A percentile compares a stretch with the other conserved stretches of the same genome.
Conservation (phyloP, 352 stramenopile species). For the Globisporangium sylvaticum region DNA sequence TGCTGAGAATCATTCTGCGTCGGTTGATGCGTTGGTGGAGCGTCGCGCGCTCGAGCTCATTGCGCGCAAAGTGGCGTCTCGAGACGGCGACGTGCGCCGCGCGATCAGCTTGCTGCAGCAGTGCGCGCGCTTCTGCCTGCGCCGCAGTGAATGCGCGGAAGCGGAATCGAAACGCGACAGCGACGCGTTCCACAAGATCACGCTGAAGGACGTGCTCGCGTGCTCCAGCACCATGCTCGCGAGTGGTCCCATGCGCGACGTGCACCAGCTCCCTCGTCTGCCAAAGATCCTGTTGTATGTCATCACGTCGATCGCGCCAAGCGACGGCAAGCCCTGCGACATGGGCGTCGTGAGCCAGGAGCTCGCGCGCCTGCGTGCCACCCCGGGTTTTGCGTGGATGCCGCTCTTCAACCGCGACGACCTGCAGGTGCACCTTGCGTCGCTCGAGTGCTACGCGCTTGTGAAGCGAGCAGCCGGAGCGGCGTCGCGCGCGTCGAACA, state of each 20-base stretch:
- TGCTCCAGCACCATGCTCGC: conserved; percentile 33
- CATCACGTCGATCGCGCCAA: conserved; percentile 51
- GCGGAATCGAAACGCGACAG: not conserved
- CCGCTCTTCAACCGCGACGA: conserved; percentile 55
- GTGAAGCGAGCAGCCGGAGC: conserved; percentile 30
- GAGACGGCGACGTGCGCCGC: conserved; percentile 60
- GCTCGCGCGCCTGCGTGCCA: conserved; percentile 33
- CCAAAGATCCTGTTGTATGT: conserved; percentile 65
- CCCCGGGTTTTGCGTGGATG: conserved; percentile 47
- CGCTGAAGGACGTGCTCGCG: conserved; percentile 36
- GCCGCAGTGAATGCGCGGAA: conserved; percentile 12
- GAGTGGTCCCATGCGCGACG: conserved; percentile 41
- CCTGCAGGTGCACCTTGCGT: conserved; percentile 52
- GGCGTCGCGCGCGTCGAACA: conserved; percentile 19
- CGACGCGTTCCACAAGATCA: conserved; percentile 17
- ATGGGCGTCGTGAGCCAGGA: conserved; percentile 46
- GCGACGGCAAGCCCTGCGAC: conserved; percentile 29
- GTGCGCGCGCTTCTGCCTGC: conserved; percentile 36
- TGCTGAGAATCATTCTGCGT: not conserved
- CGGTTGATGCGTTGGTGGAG: conserved; percentile 26
- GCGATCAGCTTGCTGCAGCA: conserved; percentile 62
- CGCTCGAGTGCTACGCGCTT: conserved; percentile 70
- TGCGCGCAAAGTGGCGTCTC: conserved; percentile 58
- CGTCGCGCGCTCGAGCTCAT: conserved; percentile 54
- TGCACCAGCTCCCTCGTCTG: conserved; percentile 55